These are phyloP conservation scores for Hyphopichia fennica DNA, from an alignment of 1,139 yeast species.

Conservation along the genomic window DNA sequence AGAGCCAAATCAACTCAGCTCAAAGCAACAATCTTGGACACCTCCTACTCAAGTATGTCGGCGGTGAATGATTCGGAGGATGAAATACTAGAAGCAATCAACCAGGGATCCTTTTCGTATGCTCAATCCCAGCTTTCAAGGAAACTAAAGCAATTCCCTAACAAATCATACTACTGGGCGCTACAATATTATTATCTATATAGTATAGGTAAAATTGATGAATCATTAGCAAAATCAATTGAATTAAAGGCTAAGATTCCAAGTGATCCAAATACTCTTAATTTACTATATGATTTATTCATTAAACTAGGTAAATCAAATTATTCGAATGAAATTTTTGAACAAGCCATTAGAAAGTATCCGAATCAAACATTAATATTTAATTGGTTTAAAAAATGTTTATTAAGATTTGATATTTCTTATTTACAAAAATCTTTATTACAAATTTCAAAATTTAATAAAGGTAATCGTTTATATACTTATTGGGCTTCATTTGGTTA, in stretches of 20 bases:
- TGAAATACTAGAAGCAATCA: conserved; percentile 45
- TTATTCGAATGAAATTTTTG: conserved; percentile 49
- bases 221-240: conserved; percentile 43
- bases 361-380: conserved; percentile 43
- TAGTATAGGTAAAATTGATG: conserved; percentile 41
- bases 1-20: too few species aligned
- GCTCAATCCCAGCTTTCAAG: conserved; percentile 54
- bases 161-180: conserved; percentile 53
- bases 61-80: conserved; percentile 15
- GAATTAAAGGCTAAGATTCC: conserved; percentile 49
- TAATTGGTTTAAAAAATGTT: conserved; percentile 50
- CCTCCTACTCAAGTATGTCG: not conserved
- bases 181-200: conserved; percentile 45
- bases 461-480: conserved; percentile 31
- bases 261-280: conserved; percentile 53
- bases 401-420: conserved; percentile 35
- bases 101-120: conserved; percentile 50
- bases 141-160: conserved; percentile 56
- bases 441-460: conserved; percentile 16
- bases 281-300: conserved; percentile 44
- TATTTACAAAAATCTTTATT: conserved; percentile 49
- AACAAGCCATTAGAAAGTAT: conserved; percentile 54
- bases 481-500: conserved; percentile 52
- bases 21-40: too few species aligned
- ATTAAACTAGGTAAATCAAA: conserved; percentile 28